Evolutionary conservation across 495 filamentous ascomycete species (phyloP).

Genomic region (Glonium stellatum): DNA sequence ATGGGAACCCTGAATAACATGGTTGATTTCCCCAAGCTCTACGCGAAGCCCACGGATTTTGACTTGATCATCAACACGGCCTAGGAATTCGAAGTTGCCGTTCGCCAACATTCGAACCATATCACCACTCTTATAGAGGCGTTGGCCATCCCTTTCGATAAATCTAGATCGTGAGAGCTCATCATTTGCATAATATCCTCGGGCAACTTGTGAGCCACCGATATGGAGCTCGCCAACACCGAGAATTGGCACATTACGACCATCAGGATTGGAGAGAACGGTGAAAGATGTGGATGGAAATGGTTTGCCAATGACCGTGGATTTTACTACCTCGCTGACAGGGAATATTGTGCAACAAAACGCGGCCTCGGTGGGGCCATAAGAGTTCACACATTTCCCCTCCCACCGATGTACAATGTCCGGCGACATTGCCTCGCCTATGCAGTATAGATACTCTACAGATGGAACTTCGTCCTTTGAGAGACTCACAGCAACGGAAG

Average conservation of each 20-base stretch:
- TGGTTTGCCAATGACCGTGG: constrained; percentile 25
- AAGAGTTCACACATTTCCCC: constrained; percentile 28
- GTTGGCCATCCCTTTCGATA: constrained; percentile 18
- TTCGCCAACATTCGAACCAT: constrained; percentile 27
- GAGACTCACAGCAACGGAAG: constrained; percentile 37
- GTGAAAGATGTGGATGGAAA: constrained; percentile 26
- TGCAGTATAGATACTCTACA: constrained; percentile 38
- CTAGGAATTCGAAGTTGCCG: constrained; percentile 27
- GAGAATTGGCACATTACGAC: constrained; percentile 18
- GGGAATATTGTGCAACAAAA: constrained; percentile 29
- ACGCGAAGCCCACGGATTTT: constrained; percentile 29
- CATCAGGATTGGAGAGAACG: constrained; percentile 15
- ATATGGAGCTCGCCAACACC: constrained; percentile 31
- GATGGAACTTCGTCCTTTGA: constrained; percentile 26
- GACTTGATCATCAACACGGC: constrained; percentile 29
- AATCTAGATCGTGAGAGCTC: constrained; percentile 19
- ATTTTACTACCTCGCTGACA: constrained; percentile 10
- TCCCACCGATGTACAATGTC: constrained; percentile 23
- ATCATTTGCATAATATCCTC: constrained; percentile 16
- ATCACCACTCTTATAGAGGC: constrained; percentile 30
- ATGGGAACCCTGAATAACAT: constrained; percentile 19
- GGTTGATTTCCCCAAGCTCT: constrained; percentile 30
- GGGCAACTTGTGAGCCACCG: constrained; percentile 27
- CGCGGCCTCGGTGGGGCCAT: constrained; percentile 29
- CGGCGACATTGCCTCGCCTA: constrained; percentile 30